Evolutionary conservation across 2,329 filamentous ascomycete genomes (phyloP).

Genomic region (Didymella sp.): DNA sequence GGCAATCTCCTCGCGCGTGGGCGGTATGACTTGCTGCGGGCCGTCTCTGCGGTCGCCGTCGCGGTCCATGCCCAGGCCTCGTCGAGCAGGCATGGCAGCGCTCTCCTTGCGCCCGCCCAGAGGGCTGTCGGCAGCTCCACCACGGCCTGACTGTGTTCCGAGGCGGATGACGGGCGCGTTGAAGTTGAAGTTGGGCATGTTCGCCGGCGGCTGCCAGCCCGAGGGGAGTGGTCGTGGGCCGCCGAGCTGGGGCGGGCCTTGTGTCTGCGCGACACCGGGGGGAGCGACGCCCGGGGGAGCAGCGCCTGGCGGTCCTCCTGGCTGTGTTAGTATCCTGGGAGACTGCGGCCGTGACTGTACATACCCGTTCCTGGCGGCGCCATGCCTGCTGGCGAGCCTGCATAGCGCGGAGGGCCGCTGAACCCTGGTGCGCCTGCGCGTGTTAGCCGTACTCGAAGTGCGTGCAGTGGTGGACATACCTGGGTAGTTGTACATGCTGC

Average conservation of each 20-base stretch:
- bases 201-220: conserved; percentile 86
- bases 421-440: conserved; percentile 64
- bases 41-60: conserved; percentile 69
- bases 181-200: conserved; percentile 98
- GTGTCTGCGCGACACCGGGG: conserved; percentile 79
- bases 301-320: conserved; percentile 24
- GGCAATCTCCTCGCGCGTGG: conserved; percentile 87
- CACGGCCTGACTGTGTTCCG: conserved; percentile 76
- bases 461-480: conserved; percentile 27
- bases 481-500: conserved; percentile 48
- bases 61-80: conserved; percentile 65
- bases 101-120: conserved; percentile 58
- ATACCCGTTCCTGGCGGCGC: conserved; percentile 82
- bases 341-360: conserved; percentile 26
- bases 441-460: conserved; percentile 27
- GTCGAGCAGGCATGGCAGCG: conserved; percentile 49
- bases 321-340: background rate
- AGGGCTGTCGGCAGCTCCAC: conserved; percentile 53
- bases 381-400: conserved; percentile 75
- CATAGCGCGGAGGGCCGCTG: conserved; percentile 76
- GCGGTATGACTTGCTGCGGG: conserved; percentile 76
- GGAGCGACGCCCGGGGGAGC: conserved; percentile 75
- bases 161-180: conserved; percentile 94
- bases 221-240: conserved; percentile 80
- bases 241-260: conserved; percentile 75